Percentiles rank a stretch among this genome's conserved stretches.
Evolutionary conservation across 768 basidiomycete genomes (phyloP).

Genomic region (Cystobasidiopsis lactophilus): DNA sequence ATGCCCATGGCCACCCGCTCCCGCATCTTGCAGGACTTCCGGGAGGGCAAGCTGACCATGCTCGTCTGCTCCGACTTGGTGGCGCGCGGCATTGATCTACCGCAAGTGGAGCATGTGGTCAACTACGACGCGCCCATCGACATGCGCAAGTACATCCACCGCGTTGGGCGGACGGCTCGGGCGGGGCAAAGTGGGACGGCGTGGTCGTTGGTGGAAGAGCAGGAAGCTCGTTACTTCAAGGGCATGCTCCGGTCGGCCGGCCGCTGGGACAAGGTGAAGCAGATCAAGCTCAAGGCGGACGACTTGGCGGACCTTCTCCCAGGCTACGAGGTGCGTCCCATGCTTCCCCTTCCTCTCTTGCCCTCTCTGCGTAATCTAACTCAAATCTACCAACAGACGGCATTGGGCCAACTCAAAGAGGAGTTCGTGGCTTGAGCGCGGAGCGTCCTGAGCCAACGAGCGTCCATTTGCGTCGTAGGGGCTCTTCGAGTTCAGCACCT

Average conservation of each 20-base stretch:
- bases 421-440: no score
- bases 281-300: slow-evolving; percentile 39
- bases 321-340: slow-evolving; percentile 42
- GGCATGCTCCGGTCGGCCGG: slow-evolving; percentile 48
- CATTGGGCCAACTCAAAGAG: no score
- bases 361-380: no score
- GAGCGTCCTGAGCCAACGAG: no score
- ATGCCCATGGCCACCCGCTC: slow-evolving; percentile 50
- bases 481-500: no score
- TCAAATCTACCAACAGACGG: no score
- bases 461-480: no score
- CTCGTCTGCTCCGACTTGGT: slow-evolving; percentile 92
- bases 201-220: slow-evolving; percentile 89
- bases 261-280: slow-evolving; percentile 47
- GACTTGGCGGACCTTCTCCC: slow-evolving; percentile 37
- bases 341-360: neutral
- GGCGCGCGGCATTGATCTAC: slow-evolving; percentile 85
- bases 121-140: slow-evolving; percentile 94
- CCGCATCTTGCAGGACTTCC: slow-evolving; percentile 56
- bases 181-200: slow-evolving; percentile 73
- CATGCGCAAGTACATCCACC: slow-evolving; percentile 93
- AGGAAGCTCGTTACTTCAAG: slow-evolving; percentile 44
- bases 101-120: slow-evolving; percentile 73
- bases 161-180: slow-evolving; percentile 84
- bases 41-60: slow-evolving; percentile 49